A percentile compares a stretch with the other conserved stretches of the same genome.
phyloP scores from a whole-genome alignment of 2,329 filamentous ascomycete genomes.

The Colletotrichum lupini region DNA sequence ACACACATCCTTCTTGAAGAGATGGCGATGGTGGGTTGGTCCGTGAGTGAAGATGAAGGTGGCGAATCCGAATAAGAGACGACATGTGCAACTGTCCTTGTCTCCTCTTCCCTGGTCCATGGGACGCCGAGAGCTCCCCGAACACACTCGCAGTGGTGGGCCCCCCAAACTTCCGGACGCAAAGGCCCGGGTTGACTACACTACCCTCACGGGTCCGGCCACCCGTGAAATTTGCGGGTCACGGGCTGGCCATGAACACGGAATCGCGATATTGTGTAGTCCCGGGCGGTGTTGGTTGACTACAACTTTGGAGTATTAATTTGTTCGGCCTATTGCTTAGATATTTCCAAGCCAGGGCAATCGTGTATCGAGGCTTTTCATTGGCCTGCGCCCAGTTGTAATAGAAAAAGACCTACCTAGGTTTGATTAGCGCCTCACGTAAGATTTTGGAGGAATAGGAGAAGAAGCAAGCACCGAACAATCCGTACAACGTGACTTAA shows the following conservation, averaged over 20 bases:
- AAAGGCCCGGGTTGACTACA: not conserved
- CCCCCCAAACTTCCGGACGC: not conserved
- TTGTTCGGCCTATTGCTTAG: not conserved
- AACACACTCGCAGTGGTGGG: not conserved
- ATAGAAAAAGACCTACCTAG: not conserved
- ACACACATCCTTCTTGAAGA: not conserved
- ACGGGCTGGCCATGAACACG: too few species aligned
- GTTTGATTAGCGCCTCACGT: constrained; percentile 7
- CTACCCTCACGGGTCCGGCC: not conserved
- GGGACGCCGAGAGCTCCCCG: not conserved
- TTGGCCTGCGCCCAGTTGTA: not conserved
- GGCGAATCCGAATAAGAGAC: constrained; percentile 29
- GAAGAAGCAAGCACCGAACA: not conserved
- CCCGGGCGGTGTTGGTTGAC: not conserved
- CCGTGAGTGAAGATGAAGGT: constrained; percentile 6
- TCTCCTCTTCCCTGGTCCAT: not conserved
- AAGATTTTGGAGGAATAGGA: not conserved
- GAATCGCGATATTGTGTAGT: not conserved
- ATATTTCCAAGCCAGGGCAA: not conserved
- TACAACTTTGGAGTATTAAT: not conserved
- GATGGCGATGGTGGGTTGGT: constrained; percentile 18
- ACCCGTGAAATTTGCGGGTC: not conserved
- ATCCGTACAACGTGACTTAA: not conserved
- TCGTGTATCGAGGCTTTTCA: not conserved
- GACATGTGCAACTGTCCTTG: not conserved